phyloP scores from a whole-genome alignment of 441 rosid species.

The Pelargonium myrrhifolium region DNA sequence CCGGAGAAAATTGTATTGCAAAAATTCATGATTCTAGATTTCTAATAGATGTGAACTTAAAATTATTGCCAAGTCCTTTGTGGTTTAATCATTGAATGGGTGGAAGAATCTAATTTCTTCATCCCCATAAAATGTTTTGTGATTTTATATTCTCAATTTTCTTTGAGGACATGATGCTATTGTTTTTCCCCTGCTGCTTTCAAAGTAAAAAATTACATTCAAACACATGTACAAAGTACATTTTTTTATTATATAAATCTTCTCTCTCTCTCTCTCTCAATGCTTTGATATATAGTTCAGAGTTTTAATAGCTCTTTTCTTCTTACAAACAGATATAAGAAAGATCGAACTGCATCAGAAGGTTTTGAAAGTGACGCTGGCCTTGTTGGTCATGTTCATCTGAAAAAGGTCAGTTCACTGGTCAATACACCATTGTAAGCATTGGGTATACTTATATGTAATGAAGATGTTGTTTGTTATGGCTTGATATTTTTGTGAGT shows the following conservation, averaged over 20 bases:
- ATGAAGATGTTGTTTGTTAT: constrained; percentile 14
- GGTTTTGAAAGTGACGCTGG: constrained; percentile 43
- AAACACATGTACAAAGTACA: background rate
- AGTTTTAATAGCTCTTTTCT: constrained; percentile 16
- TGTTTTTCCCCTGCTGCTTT: background rate
- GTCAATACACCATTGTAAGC: constrained; percentile 18
- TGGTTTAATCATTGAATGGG: background rate
- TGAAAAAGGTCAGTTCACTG: constrained; percentile 51
- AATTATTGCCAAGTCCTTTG: background rate
- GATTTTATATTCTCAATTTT: background rate
- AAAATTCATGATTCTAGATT: background rate
- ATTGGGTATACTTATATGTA: constrained; percentile 14
- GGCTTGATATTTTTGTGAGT: constrained; percentile 16
- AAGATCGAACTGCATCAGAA: constrained; percentile 33
- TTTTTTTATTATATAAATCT: background rate
- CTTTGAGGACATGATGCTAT: background rate
- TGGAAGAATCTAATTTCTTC: background rate
- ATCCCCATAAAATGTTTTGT: background rate
- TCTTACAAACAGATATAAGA: constrained; percentile 49
- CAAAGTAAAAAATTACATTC: background rate
- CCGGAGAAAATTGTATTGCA: background rate
- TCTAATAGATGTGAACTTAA: background rate
- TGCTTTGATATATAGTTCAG: background rate
- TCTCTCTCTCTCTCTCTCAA: background rate
- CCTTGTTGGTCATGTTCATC: constrained; percentile 77